These are phyloP conservation scores for Wickerhamomyces strasburgensis DNA, from an alignment of 805 yeast species.

Conservation along the genomic window DNA sequence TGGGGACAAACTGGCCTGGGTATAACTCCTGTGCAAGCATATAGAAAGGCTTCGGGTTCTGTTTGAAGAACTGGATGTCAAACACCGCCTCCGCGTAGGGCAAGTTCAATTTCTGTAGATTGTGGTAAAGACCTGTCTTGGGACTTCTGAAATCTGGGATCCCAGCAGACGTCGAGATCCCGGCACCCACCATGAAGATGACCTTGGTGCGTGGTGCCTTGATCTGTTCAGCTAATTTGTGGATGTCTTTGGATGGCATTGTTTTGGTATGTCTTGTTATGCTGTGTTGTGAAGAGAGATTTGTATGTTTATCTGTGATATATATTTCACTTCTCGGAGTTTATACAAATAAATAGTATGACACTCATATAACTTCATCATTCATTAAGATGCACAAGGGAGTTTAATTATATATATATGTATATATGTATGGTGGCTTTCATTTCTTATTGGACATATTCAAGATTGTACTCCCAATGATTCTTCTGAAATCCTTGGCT, in stretches of 20 bases:
- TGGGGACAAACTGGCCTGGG: constrained; percentile 85
- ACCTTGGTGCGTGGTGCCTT: constrained; percentile 30
- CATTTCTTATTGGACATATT: constrained; percentile 1
- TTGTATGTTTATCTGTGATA: no score
- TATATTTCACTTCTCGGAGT: no score
- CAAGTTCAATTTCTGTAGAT: constrained; percentile 62
- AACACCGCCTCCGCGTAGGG: constrained; percentile 97
- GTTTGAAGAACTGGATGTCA: constrained; percentile 74
- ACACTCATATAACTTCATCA: no score
- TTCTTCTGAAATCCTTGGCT: constrained; percentile 59
- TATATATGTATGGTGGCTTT: no score
- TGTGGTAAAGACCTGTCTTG: constrained; percentile 80
- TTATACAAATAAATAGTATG: no score
- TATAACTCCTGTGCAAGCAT: constrained; percentile 77
- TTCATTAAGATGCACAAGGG: no score
- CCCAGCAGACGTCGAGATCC: constrained; percentile 89
- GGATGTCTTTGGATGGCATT: background rate
- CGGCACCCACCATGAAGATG: constrained; percentile 84
- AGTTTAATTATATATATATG: no score
- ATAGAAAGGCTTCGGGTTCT: constrained; percentile 80
- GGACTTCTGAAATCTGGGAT: constrained; percentile 96
- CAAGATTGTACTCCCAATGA: constrained; percentile 27
- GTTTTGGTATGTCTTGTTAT: background rate
- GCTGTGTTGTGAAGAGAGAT: background rate
- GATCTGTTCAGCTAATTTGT: constrained; percentile 8